A percentile compares a stretch with the other conserved stretches of the same genome.
These are phyloP conservation scores for Phytophthora pseudosyringae DNA, from an alignment of 352 stramenopile genomes.

Conservation along the genomic window DNA sequence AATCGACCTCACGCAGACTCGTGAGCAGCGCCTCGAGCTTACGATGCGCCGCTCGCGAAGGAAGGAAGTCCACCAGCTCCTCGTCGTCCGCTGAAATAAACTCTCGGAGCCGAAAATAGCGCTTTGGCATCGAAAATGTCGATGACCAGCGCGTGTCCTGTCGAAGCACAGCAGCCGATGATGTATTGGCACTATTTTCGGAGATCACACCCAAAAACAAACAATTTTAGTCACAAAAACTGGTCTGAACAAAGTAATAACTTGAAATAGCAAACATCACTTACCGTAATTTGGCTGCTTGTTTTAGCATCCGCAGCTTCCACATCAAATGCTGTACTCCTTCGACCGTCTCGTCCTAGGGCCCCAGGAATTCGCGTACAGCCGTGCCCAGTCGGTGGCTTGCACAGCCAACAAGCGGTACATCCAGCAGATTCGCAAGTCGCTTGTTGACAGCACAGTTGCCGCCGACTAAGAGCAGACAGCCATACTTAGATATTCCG, in stretches of 20 bases:
- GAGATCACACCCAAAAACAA: neutral
- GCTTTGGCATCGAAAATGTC: constrained; percentile 14
- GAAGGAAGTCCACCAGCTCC: constrained; percentile 5
- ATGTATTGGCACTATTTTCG: neutral
- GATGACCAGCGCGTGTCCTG: constrained; percentile 13
- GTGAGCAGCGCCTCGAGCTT: neutral
- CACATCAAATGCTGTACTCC: constrained; percentile 30
- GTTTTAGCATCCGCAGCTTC: constrained; percentile 32
- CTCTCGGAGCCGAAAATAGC: constrained; percentile 1
- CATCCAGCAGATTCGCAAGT: neutral
- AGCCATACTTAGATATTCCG: neutral
- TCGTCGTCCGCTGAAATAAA: constrained; percentile 12
- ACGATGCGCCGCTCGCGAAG: neutral
- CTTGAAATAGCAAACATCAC: neutral
- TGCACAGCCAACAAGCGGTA: neutral
- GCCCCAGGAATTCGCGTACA: constrained; percentile 2
- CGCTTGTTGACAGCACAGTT: constrained; percentile 18
- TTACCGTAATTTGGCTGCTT: constrained; percentile 19
- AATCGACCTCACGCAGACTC: neutral
- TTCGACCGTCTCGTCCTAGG: constrained; percentile 27
- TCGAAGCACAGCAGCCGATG: constrained; percentile 1
- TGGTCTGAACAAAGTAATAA: constrained; percentile 7
- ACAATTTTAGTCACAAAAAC: constrained; percentile 27
- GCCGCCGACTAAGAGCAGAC: constrained; percentile 4
- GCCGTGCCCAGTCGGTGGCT: constrained; percentile 5